Percentiles rank a stretch among this genome's conserved stretches.
Conservation (phyloP, 805 yeast species). For the Groenewaldozyma tartarivorans region DNA sequence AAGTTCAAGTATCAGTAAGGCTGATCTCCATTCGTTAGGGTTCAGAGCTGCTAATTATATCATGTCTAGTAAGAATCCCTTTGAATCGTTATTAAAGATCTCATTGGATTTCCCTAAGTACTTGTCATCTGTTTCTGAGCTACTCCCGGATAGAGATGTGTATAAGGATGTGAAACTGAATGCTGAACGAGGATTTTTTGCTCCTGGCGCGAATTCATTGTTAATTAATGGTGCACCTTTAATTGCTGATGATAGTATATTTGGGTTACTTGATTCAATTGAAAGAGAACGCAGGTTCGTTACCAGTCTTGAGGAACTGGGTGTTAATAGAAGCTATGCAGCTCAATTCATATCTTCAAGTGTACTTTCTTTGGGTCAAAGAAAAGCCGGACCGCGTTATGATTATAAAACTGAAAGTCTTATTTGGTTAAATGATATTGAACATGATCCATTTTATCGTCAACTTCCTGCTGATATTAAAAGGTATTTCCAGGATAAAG, state of each 20-base stretch:
- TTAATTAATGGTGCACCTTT: constrained; percentile 61
- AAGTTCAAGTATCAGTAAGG: constrained; percentile 15
- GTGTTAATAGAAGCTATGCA: neutral
- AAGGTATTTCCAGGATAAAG: constrained; percentile 33
- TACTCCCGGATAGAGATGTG: constrained; percentile 11
- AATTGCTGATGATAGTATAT: constrained; percentile 28
- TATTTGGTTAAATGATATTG: constrained; percentile 72
- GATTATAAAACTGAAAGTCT: constrained; percentile 33
- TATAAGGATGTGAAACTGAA: constrained; percentile 19
- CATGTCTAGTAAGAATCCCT: constrained; percentile 23
- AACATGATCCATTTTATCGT: constrained; percentile 45
- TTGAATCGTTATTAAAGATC: constrained; percentile 31
- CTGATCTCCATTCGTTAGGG: constrained; percentile 22
- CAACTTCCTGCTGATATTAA: constrained; percentile 36
- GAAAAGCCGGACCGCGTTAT: constrained; percentile 20
- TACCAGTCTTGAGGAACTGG: constrained; percentile 7
- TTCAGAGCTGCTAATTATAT: constrained; percentile 29
- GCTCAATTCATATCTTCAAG: constrained; percentile 13
- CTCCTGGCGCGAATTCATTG: constrained; percentile 28
- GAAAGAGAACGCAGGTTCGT: constrained; percentile 30
- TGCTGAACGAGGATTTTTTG: constrained; percentile 11
- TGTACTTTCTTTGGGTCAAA: constrained; percentile 24
- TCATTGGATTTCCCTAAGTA: constrained; percentile 48
- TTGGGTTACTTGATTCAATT: constrained; percentile 28
- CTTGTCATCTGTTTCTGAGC: constrained; percentile 32